phyloP scores from a whole-genome alignment of 2,329 filamentous ascomycete species.

The Penicillium digitatum region DNA sequence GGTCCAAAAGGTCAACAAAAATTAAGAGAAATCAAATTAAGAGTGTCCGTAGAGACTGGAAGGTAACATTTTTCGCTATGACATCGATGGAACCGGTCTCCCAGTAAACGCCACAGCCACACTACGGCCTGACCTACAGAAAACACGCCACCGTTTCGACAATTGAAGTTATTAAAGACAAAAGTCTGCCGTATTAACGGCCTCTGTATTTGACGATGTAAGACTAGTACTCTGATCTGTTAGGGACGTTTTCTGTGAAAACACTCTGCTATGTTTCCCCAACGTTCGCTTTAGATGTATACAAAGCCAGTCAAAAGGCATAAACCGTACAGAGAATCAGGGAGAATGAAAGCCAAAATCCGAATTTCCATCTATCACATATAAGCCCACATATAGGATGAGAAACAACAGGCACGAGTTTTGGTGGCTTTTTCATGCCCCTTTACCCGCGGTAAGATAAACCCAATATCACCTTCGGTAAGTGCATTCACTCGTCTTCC shows the following conservation, averaged over 20 bases:
- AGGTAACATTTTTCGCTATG: constrained; percentile 20
- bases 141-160: neutral
- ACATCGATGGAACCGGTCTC: constrained; percentile 22
- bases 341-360: constrained; percentile 16
- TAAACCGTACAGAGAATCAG: neutral
- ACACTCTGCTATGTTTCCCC: neutral
- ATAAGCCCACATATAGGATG: constrained; percentile 22
- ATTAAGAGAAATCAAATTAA: neutral
- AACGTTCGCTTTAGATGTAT: neutral
- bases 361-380: constrained; percentile 27
- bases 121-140: constrained; percentile 9
- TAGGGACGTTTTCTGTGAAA: neutral
- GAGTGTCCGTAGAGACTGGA: neutral
- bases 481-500: constrained; percentile 45
- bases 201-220: neutral
- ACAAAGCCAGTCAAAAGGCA: neutral
- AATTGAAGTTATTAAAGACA: neutral
- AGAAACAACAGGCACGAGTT: constrained; percentile 19
- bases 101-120: constrained; percentile 21
- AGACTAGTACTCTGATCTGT: neutral
- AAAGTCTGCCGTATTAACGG: neutral
- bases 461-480: constrained; percentile 3
- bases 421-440: constrained; percentile 19
- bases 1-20: neutral
- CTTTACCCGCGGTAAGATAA: constrained; percentile 16